Conservation (phyloP, 306 rosid species). For the Casuarina cunninghamiana region DNA sequence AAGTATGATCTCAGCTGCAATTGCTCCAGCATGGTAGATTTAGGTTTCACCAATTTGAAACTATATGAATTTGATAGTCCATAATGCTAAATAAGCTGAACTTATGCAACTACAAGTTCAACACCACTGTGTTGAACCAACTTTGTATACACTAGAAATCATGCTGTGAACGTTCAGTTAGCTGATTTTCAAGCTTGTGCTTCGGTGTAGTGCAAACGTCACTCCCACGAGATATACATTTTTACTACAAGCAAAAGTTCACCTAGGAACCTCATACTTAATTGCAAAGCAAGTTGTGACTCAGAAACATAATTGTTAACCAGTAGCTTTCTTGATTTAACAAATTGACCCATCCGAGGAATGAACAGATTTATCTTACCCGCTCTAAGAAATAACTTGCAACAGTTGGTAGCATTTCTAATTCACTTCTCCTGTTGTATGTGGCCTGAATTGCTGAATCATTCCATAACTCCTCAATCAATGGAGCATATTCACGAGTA, state of each 20-base stretch:
- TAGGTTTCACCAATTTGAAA: slow-evolving; percentile 12
- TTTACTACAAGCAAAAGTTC: neutral
- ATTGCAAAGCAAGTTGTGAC: neutral
- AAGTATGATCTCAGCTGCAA: slow-evolving; percentile 15
- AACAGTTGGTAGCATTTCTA: slow-evolving; percentile 86
- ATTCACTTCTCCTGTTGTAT: slow-evolving; percentile 79
- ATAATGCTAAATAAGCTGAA: slow-evolving; percentile 12
- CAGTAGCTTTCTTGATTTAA: slow-evolving; percentile 15
- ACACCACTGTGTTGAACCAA: neutral
- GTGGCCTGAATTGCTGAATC: slow-evolving; percentile 85
- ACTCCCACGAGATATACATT: neutral
- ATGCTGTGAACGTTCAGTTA: neutral
- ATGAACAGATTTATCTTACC: slow-evolving; percentile 48
- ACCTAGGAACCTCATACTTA: neutral
- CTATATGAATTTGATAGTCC: slow-evolving; percentile 3
- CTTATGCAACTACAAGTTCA: slow-evolving; percentile 10
- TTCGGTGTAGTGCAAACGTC: neutral
- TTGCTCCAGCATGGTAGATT: neutral
- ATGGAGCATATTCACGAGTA: slow-evolving; percentile 90
- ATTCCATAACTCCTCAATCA: slow-evolving; percentile 88
- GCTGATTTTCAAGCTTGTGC: neutral
- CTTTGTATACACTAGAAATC: neutral
- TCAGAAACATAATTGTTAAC: neutral
- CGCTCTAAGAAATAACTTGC: slow-evolving; percentile 91
- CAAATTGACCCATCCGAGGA: neutral